Evolutionary conservation across 1,284 basidiomycete genomes (phyloP).

Genomic region (Schizopora paradoxa): DNA sequence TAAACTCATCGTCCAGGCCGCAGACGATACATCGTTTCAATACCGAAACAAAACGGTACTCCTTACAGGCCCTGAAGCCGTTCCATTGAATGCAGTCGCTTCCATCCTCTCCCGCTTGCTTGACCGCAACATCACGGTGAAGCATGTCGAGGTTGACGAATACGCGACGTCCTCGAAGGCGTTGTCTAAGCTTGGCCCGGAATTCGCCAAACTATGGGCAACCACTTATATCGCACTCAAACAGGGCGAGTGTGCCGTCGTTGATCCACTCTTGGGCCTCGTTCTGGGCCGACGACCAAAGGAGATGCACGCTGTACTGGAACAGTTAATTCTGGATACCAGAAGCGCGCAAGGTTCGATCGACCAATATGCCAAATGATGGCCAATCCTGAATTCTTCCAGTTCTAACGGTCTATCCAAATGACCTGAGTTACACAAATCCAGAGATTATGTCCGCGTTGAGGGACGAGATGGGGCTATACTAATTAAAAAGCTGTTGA

Average conservation of each 20-base stretch:
- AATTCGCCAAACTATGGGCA: slow-evolving; percentile 28
- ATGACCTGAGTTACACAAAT: too few species aligned
- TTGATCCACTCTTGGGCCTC: slow-evolving; percentile 26
- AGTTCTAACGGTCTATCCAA: neutral
- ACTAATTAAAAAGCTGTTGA: slow-evolving; percentile 10
- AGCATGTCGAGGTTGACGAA: slow-evolving; percentile 26
- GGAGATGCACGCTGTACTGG: slow-evolving; percentile 25
- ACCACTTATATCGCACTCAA: slow-evolving; percentile 27
- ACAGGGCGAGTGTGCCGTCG: slow-evolving; percentile 26
- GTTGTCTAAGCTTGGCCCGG: slow-evolving; percentile 15
- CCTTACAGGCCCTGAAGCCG: slow-evolving; percentile 25
- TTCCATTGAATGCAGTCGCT: slow-evolving; percentile 25
- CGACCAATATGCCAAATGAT: neutral
- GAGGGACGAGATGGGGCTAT: too few species aligned
- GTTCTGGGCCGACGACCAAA: slow-evolving; percentile 26
- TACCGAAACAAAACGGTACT: slow-evolving; percentile 27
- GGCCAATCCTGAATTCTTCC: neutral
- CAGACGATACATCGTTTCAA: slow-evolving; percentile 4
- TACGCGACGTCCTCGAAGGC: slow-evolving; percentile 20
- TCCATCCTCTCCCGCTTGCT: slow-evolving; percentile 22
- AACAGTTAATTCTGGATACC: slow-evolving; percentile 17
- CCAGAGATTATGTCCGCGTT: too few species aligned
- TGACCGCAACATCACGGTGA: slow-evolving; percentile 20
- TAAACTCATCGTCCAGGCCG: slow-evolving; percentile 27
- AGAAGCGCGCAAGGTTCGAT: neutral